Evolutionary conservation across 2,329 filamentous ascomycete species (phyloP).

Genomic region (Penicillium italicum): DNA sequence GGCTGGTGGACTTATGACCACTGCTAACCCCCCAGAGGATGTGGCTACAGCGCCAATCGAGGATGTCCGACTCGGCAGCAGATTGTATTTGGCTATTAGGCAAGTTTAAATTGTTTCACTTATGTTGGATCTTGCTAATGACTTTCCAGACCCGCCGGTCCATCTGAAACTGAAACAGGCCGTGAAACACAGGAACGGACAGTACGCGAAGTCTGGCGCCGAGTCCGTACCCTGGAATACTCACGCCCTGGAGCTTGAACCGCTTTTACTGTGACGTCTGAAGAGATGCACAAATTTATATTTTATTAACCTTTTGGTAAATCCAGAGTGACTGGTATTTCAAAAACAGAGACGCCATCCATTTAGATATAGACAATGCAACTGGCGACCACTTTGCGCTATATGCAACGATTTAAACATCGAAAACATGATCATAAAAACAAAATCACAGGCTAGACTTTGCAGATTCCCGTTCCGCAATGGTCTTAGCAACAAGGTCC

Average conservation of each 20-base stretch:
- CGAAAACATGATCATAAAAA: conserved; percentile 2
- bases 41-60: conserved; percentile 54
- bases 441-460: conserved; percentile 28
- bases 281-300: background rate
- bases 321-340: conserved; percentile 10
- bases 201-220: conserved; percentile 68
- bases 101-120: conserved; percentile 28
- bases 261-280: background rate
- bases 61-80: conserved; percentile 61
- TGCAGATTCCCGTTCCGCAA: conserved; percentile 40
- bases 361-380: conserved; percentile 21
- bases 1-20: conserved; percentile 70
- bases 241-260: conserved; percentile 56
- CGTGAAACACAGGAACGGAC: conserved; percentile 66
- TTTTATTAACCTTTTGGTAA: background rate
- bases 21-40: conserved; percentile 65
- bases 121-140: background rate
- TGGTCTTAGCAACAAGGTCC: conserved; percentile 46
- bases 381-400: conserved; percentile 24
- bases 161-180: conserved; percentile 59
- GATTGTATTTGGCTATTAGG: conserved; percentile 68
- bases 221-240: conserved; percentile 65
- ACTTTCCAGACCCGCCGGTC: conserved; percentile 57
- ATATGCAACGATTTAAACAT: conserved; percentile 21
- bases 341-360: conserved; percentile 10